Evolutionary conservation across 2,329 filamentous ascomycete genomes (phyloP), one percentile per base, ranked within the genome.

Genomic region (Aquanectria penicillioides): DNA sequence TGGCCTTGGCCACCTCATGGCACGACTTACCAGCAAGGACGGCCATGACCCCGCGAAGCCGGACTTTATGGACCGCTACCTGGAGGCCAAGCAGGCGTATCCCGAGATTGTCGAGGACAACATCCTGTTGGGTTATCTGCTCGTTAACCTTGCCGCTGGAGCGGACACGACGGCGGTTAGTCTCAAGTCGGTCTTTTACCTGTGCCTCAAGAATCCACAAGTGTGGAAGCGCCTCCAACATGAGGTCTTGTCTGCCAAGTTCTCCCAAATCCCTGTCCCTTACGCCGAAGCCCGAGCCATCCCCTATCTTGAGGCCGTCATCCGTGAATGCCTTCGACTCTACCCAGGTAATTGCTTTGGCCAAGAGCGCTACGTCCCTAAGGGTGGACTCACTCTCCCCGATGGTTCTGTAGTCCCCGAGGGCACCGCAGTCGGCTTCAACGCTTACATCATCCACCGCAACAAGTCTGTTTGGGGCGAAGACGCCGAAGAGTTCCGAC

Each of bases 181-280:
- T 7, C 66, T 77, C 41, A 67, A 69, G 10, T 69, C 75, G 5
- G 58, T 72, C 2, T 54, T 80, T 3, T 79, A 77, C 59, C 66
- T 73, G 51, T 63, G 75, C 8, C 65, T 78, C 40, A 73, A 71
- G 36, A 61, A 76, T 57, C 71, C 71, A 6, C 37, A 37, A 1
- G 51, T 60, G 18, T 53, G 52, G 40, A 18, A 40, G 41, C 9
- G 31, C 46, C 13, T 15, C 31, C 29, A 18, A 5, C 7, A 52
- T 6, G 4, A 25, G 44, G 5, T n/a, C 9, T 5, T 20, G 18
- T 13, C 36, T 4, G 3, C 36, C 10, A 38, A 13, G 3, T 38
- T 38, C 5, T 10, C 18, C 5, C 18, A 38, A 23, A 50, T 36
- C 11, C 54, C 54, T 3, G 54, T 26, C 2, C 13, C 34, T 12